phyloP scores from a whole-genome alignment of 2,329 filamentous ascomycete genomes.

The Sporothrix euskadiensis region DNA sequence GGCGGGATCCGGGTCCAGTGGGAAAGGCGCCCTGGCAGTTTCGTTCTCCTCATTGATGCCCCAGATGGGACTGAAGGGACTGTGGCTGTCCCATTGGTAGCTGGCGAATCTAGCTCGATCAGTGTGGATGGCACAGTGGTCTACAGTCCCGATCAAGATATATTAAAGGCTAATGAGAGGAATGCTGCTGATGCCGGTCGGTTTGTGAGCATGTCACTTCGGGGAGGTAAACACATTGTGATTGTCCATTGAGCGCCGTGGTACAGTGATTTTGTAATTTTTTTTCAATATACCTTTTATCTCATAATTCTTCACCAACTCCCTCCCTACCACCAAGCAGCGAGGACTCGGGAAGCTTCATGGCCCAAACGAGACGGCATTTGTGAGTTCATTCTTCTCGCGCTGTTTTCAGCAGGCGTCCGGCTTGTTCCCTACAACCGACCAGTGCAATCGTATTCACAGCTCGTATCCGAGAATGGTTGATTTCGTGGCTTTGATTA shows the following conservation, averaged over 20 bases:
- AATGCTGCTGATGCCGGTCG: conserved; percentile 35
- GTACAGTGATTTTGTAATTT: not conserved
- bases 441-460: not conserved
- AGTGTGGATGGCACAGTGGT: conserved; percentile 33
- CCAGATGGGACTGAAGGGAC: conserved; percentile 39
- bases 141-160: conserved; percentile 38
- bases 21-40: conserved; percentile 33
- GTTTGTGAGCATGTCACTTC: conserved; percentile 27
- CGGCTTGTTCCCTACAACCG: not conserved
- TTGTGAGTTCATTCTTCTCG: not conserved
- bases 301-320: not conserved
- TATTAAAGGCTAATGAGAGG: not conserved
- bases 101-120: conserved; percentile 22
- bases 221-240: conserved; percentile 26
- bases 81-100: conserved; percentile 35
- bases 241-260: not conserved
- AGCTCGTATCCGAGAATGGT: not conserved
- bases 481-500: conserved; percentile 16
- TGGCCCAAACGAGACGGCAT: not conserved
- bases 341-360: not conserved
- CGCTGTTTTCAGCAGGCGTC: not conserved
- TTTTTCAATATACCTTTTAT: not conserved
- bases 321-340: not conserved
- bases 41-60: conserved; percentile 39
- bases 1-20: conserved; percentile 45